A percentile compares a stretch with the other conserved stretches of the same genome.
phyloP scores from a whole-genome alignment of 306 rosid genomes.

The Quercus bicolor region DNA sequence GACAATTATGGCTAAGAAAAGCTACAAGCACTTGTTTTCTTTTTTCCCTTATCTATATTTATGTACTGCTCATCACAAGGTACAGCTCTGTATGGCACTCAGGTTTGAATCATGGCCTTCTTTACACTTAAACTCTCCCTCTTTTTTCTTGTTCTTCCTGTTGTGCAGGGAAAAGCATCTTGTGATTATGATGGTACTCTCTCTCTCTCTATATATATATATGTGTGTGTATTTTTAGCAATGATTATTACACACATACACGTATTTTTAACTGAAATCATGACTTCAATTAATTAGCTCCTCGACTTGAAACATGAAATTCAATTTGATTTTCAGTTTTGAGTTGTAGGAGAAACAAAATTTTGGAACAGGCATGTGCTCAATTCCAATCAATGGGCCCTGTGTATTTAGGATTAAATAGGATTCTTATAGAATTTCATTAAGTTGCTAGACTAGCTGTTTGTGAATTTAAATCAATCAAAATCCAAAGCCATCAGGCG shows the following conservation, averaged over 20 bases:
- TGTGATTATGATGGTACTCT: neutral
- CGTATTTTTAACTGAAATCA: no score
- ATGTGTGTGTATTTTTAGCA: neutral
- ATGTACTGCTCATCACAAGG: neutral
- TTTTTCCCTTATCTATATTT: neutral
- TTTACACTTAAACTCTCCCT: neutral
- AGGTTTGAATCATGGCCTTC: conserved; percentile 9
- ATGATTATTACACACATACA: no score
- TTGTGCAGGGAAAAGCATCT: neutral
- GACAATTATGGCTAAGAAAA: neutral
- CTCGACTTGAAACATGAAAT: no score
- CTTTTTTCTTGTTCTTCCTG: neutral
- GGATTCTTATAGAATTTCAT: neutral
- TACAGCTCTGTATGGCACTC: neutral
- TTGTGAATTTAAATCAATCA: neutral
- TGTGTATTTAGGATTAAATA: no score
- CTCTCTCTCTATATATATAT: neutral
- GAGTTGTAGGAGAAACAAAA: no score
- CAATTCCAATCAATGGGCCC: no score
- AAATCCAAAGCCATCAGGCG: neutral
- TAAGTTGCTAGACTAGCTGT: neutral
- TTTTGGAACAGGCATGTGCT: no score
- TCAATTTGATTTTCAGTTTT: no score
- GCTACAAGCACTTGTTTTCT: neutral
- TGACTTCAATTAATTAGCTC: neutral